Conservation (phyloP, 805 yeast genomes). For the Danielozyma ontarioensis region DNA sequence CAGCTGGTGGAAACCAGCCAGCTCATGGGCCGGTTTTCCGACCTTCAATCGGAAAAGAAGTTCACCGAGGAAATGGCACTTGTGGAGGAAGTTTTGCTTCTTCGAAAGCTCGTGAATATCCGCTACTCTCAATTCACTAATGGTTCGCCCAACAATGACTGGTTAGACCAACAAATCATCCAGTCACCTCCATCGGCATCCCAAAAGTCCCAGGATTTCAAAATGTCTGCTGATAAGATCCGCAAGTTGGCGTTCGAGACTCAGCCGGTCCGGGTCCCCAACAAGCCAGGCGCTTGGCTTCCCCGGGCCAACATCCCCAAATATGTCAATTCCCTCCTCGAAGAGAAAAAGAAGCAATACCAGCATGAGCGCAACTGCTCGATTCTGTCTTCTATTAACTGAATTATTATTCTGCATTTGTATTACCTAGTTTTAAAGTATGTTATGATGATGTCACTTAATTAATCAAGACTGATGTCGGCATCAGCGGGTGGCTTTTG, state of each 20-base stretch:
- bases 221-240: constrained; percentile 3
- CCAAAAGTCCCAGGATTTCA: background rate
- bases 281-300: constrained; percentile 6
- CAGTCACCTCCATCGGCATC: background rate
- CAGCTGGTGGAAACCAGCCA: constrained; percentile 8
- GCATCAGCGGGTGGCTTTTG: constrained; percentile 8
- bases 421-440: too few species aligned
- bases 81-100: constrained; percentile 39
- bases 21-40: constrained; percentile 23
- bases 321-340: constrained; percentile 12
- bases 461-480: constrained; percentile 2
- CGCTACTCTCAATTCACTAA: background rate
- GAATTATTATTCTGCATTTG: too few species aligned
- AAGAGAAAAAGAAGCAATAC: constrained; percentile 10
- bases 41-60: constrained; percentile 27
- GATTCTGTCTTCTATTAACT: background rate
- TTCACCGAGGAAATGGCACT: constrained; percentile 29
- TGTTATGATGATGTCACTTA: constrained; percentile 1
- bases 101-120: constrained; percentile 28
- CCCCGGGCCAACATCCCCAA: constrained; percentile 11
- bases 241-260: constrained; percentile 8
- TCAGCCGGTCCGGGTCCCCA: constrained; percentile 6
- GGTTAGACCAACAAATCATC: constrained; percentile 14
- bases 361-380: background rate
- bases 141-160: constrained; percentile 7